phyloP scores from a whole-genome alignment of 1,139 yeast species.

The Debaryomyces sp. region DNA sequence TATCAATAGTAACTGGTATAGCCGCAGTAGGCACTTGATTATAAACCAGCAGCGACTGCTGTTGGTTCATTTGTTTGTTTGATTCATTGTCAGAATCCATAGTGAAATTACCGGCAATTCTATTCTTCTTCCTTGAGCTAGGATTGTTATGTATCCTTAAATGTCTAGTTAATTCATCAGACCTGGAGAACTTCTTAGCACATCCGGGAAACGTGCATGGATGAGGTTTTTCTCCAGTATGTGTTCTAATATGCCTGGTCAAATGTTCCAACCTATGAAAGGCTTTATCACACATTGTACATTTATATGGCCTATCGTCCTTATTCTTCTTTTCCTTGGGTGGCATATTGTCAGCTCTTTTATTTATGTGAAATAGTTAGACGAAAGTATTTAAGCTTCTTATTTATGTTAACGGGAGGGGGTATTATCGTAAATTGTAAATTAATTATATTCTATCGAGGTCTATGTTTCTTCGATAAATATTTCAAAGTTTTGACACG shows the following conservation, averaged over 20 bases:
- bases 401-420: neutral
- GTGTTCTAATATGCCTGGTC: constrained; percentile 71
- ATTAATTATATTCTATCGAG: neutral
- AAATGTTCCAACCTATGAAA: constrained; percentile 69
- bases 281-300: constrained; percentile 63
- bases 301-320: constrained; percentile 53
- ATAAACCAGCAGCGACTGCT: constrained; percentile 12
- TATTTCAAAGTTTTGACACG: neutral
- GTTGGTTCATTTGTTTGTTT: neutral
- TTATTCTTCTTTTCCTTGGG: constrained; percentile 22
- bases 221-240: constrained; percentile 77
- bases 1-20: constrained; percentile 36
- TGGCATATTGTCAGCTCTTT: constrained; percentile 10
- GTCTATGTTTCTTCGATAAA: neutral
- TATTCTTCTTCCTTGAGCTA: constrained; percentile 39
- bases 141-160: constrained; percentile 65
- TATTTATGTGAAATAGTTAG: neutral
- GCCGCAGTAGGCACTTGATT: constrained; percentile 17
- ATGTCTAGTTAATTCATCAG: constrained; percentile 72
- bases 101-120: constrained; percentile 14
- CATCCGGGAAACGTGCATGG: constrained; percentile 72
- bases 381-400: neutral
- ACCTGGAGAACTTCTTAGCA: constrained; percentile 63
- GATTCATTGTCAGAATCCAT: constrained; percentile 1
- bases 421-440: neutral